Evolutionary conservation across 345 rosid species (phyloP), one percentile per base, ranked within the genome.

Genomic region (Aegle marmelos): DNA sequence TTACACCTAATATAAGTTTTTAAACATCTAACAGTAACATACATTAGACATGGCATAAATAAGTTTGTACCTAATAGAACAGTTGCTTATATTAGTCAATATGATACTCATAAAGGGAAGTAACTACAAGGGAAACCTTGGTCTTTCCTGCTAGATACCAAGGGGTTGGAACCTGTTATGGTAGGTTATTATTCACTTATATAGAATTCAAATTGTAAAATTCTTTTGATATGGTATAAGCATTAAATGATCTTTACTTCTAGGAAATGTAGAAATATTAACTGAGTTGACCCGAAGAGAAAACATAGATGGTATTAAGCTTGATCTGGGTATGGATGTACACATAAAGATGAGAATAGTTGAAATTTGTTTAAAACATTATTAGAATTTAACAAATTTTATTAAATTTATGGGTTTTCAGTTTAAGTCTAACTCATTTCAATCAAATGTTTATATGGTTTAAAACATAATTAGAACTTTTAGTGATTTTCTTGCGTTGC

Each of bases 211-310:
- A 5, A 33, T 33, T 33, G 34, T 33, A 33, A 5, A 33, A 33
- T 33, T 33, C 4, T 33, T 33, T 33, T 33, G 34, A 33, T 33
- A 5, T 37, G 3, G 14, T 13, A 31, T 53, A n/a, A 53, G 72
- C 6, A 33, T 6, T n/a, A n/a, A 50, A 24, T 19, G 8, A 7
- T 56, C 11, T 0, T 66, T 33, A 41, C 37, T 69, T 33, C 33
- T 11, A 9, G 17, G 4, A 14, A 63, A 50, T 80, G 79, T 81
- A 94, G 98, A 90, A 24, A 74, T 91, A 89, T 79, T 94, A 72
- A 82, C 84, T 1, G 98, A 94, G 85, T 84, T 94, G 73, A 79
- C 85, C 14, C 85, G 95, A 84, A 92, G 98, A 85, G 98, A 94
- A 73, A 94, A 88, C 50, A 91, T 83, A 25, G 93, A 92, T 50